Base-by-base conservation (phyloP, 805 yeast species). In the Clavispora asparagi region DNA sequence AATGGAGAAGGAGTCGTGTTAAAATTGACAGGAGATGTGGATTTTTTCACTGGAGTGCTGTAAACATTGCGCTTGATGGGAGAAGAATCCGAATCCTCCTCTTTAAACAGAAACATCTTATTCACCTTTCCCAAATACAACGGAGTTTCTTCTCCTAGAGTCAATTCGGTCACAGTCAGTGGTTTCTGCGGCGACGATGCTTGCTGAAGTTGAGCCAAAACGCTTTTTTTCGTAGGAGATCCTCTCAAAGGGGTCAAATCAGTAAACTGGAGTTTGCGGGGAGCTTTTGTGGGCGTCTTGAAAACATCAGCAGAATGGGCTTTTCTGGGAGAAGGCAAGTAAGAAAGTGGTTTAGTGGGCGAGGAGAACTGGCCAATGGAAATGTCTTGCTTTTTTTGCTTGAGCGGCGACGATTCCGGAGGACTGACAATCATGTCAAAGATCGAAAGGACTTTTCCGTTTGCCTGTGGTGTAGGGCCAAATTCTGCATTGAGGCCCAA, bases 391-490 rank as follows among this genome's bases (percentile, higher is more conserved):
- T 25, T 17, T 10, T 33, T 33, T 6, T 16, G 17, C 44, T 61
- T 66, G 40, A 68, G 48, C 2, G 77, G 76, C 1, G 75, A 68
- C 2, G 75, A 68, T 42, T 70, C 73, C 6, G 75, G 76, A 0
- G 75, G 75, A 6, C 75, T 69, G 49, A 67, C 43, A 33, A 61
- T 51, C 44, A 81, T 68, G 50, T 87, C 95, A 58, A 88, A 83
- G 4, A 88, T 71, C 14, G 94, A 82, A 30, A 86, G 61, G 0
- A 87, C 86, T 44, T 84, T 77, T 0, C 96, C 96, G 50, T 83
- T 74, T 9, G 87, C 74, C 55, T 88, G 96, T 0, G 96, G 96
- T 0, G 96, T 88, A 0, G 96, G 96, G 0, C 95, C 95, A 11
- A 87, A 60, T 49, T 81, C 85, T 3, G 64, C 60, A 16, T 49